Evolutionary conservation across 768 basidiomycete genomes (phyloP), one percentile per base, ranked within the genome.

Genomic region (Tricholoma sp.): DNA sequence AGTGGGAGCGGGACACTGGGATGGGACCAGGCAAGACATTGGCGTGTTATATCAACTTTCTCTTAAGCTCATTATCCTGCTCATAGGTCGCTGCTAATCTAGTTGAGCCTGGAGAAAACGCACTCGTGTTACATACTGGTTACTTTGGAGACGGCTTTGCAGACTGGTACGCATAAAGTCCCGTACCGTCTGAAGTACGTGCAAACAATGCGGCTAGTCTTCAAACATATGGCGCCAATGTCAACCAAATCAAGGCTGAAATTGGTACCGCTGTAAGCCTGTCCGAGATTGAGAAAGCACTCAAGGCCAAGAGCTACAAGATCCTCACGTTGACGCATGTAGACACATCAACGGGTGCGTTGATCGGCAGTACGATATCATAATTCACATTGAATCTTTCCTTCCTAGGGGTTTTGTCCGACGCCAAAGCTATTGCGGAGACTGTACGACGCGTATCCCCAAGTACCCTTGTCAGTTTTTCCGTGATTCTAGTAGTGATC

Each of bases 1-100:
- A 86, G 94, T 28, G 97, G 97, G 1, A 91, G 88, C 54, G 97
- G 97, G 13, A 98, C 97, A 2, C 79, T 99, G 33, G 97, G 97
- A 29, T 98, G 95, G 94, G 95, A 98, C 70, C 89, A 92, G 82
- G 90, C 80, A 44, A 60, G 80, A 66, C 18, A 44, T 36, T 32
- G 4, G 4, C 42, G 18, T 48, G 10, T 24, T 50, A 28, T 53
- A 4, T 34, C 37, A 13, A 2, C 12, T 6, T 15, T 31, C 32
- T 47, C 18, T 47, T 11, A n/a, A 48, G 42, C 28, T 57, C 59
- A 53, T 31, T 45, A 17, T 44, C 42, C 47, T 39, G 39, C 10
- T n/a, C 57, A 32, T 59, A 91, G 87, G 92, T 94, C 39, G 86
- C 92, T 0, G 83, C 92, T 7, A 98, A 98, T 71, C 80, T 99